Evolutionary conservation across 2,329 filamentous ascomycete genomes (phyloP).

Genomic region (Chaetomium globosum): DNA sequence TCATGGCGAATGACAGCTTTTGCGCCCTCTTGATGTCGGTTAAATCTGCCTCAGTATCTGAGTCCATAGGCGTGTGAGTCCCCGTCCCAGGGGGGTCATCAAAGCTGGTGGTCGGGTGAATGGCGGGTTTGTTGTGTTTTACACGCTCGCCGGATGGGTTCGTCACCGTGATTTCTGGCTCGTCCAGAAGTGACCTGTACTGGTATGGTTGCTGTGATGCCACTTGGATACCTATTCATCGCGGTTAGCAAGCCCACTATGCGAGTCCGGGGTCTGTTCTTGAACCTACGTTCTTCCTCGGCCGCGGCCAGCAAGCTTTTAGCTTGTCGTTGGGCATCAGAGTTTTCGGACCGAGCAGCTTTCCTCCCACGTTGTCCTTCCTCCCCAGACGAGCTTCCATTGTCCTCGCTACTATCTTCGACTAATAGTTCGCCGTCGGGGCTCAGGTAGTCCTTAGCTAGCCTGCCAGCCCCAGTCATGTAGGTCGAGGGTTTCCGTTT

Average conservation of each 20-base stretch:
- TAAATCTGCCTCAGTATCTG: constrained; percentile 82
- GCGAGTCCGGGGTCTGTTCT: not conserved
- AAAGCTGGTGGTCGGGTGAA: constrained; percentile 85
- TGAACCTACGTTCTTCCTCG: constrained; percentile 73
- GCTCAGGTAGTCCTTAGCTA: constrained; percentile 68
- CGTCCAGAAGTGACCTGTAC: constrained; percentile 66
- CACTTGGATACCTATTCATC: constrained; percentile 54
- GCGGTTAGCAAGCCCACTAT: constrained; percentile 33
- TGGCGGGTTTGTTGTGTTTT: constrained; percentile 57
- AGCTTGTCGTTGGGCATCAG: constrained; percentile 46
- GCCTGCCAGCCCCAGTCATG: constrained; percentile 52
- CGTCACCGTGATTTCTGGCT: constrained; percentile 68
- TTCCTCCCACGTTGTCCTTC: constrained; percentile 66
- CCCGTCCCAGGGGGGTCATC: constrained; percentile 66
- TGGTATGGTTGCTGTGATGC: constrained; percentile 56
- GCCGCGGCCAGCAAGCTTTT: constrained; percentile 71
- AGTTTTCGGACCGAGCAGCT: constrained; percentile 48
- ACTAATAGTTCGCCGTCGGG: constrained; percentile 67
- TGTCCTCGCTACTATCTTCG: constrained; percentile 70
- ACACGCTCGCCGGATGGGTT: constrained; percentile 63
- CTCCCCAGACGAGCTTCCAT: constrained; percentile 62
- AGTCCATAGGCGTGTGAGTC: constrained; percentile 65
- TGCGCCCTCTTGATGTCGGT: constrained; percentile 87
- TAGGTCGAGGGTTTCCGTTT: constrained; percentile 57
- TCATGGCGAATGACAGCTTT: constrained; percentile 78